Base-by-base conservation (phyloP, 73 alveolate species). In the Paramecium tetraurelia region DNA sequence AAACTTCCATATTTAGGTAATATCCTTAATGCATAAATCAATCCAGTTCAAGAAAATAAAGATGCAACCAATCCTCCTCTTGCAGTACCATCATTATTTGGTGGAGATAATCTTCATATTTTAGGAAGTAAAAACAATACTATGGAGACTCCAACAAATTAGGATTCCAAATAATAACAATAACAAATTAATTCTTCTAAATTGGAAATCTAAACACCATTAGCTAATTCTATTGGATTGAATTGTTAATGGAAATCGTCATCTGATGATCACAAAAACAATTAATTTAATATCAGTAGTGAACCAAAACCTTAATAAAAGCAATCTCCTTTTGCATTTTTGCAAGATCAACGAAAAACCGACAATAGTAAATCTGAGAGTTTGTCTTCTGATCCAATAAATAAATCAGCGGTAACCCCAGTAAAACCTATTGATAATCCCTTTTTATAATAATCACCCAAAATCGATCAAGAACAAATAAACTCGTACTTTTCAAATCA, bases 171-270 rank as follows among this genome's bases (percentile, higher is more conserved):
- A 53, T 53, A 50, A 7, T 53, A 50, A 7, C 2, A 40, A 53
- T 18, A 53, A 53, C n/a, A 53, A 53, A 53, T 0, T 53, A 53
- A 53, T 53, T 18, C 31, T 18, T n/a, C 20, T 18, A 63, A 63
- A 33, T 12, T 7, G 31, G 84, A 63, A 6, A 27, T 63, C 5
- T 31, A 22, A 63, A 63, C 84, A 27, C 84, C 84, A 63, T 11
- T n/a, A 31, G 50, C 14, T 9, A 63, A 63, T 63, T 27, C 21
- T 12, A 63, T 63, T 5, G 22, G 29, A 5, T 63, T 63, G 12
- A 63, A 63, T 27, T 63, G 84, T 63, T 63, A 63, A 63, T 63
- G 84, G 84, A 63, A 63, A 63, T 63, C 84, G 31, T 63, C 84
- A 18, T n/a, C 69, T 33, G 84, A 63, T 63, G 84, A 63, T 63